These are phyloP conservation scores for Globisporangium middletonii DNA, from an alignment of 352 stramenopile species.

Conservation along the genomic window DNA sequence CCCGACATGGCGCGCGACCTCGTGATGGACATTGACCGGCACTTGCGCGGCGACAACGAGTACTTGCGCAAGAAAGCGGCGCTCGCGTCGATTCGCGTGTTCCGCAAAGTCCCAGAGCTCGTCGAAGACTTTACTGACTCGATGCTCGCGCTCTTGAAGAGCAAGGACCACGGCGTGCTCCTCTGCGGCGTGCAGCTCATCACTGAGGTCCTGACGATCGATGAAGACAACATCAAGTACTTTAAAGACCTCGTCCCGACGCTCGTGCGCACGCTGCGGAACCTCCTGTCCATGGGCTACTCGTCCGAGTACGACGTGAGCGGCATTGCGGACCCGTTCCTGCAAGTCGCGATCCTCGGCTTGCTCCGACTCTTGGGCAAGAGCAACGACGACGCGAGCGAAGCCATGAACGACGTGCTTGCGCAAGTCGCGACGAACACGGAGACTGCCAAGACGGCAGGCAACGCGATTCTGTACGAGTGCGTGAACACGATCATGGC, in stretches of 20 bases:
- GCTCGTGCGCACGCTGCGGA: slow-evolving; percentile 87
- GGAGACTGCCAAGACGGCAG: slow-evolving; percentile 98
- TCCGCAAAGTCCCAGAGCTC: slow-evolving; percentile 96
- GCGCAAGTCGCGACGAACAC: slow-evolving; percentile 99
- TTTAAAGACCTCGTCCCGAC: slow-evolving; percentile 73
- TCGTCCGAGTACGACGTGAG: slow-evolving; percentile 98
- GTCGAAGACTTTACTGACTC: slow-evolving; percentile 98
- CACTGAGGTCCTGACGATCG: slow-evolving; percentile 87
- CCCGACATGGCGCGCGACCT: slow-evolving; percentile 98
- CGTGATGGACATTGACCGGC: slow-evolving; percentile 97
- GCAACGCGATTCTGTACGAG: slow-evolving; percentile 99
- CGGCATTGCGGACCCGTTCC: slow-evolving; percentile 98
- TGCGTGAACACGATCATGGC: slow-evolving; percentile 99
- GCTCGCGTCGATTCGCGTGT: slow-evolving; percentile 90
- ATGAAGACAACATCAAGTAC: slow-evolving; percentile 67
- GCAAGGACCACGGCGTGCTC: slow-evolving; percentile 96
- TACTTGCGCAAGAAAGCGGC: slow-evolving; percentile 98
- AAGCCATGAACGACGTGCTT: slow-evolving; percentile 97
- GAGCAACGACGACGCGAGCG: slow-evolving; percentile 91
- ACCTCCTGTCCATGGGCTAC: slow-evolving; percentile 97
- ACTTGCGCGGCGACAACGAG: slow-evolving; percentile 88
- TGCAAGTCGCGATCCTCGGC: slow-evolving; percentile 89
- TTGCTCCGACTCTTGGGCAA: slow-evolving; percentile 94
- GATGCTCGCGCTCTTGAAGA: slow-evolving; percentile 92
- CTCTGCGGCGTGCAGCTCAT: slow-evolving; percentile 97